phyloP scores from a whole-genome alignment of 768 basidiomycete species.

The Pleurotus platypus region DNA sequence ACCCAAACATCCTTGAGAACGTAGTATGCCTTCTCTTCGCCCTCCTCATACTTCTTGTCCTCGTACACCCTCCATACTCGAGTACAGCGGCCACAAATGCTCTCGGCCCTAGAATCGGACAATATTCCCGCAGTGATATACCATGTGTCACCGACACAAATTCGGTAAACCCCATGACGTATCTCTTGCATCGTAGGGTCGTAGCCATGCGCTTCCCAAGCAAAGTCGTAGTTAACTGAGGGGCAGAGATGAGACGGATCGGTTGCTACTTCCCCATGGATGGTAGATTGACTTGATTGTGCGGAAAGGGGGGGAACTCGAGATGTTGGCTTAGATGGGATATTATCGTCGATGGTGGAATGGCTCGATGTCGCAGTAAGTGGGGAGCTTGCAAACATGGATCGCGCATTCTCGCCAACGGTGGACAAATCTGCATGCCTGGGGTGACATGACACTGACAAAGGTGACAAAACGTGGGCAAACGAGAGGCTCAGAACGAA shows the following conservation, averaged over 20 bases:
- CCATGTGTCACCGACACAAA: conserved; percentile 1
- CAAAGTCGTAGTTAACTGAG: not conserved
- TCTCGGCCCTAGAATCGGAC: not conserved
- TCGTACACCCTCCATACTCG: conserved; percentile 10
- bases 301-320: no score
- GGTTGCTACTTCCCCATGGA: no score
- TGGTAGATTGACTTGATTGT: no score
- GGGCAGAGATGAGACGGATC: no score
- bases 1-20: not conserved
- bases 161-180: conserved; percentile 2
- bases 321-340: no score
- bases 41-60: not conserved
- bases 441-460: not conserved
- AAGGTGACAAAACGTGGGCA: not conserved
- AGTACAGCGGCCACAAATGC: conserved; percentile 7
- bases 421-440: no score
- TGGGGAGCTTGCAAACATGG: no score
- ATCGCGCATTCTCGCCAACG: no score
- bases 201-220: conserved; percentile 9
- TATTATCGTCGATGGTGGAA: no score
- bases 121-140: conserved; percentile 1
- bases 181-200: conserved; percentile 9
- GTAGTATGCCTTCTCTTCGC: not conserved
- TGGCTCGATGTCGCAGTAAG: no score
- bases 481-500: conserved; percentile 9